Evolutionary conservation across 768 basidiomycete species (phyloP).

Genomic region (Mrakia blollopis): DNA sequence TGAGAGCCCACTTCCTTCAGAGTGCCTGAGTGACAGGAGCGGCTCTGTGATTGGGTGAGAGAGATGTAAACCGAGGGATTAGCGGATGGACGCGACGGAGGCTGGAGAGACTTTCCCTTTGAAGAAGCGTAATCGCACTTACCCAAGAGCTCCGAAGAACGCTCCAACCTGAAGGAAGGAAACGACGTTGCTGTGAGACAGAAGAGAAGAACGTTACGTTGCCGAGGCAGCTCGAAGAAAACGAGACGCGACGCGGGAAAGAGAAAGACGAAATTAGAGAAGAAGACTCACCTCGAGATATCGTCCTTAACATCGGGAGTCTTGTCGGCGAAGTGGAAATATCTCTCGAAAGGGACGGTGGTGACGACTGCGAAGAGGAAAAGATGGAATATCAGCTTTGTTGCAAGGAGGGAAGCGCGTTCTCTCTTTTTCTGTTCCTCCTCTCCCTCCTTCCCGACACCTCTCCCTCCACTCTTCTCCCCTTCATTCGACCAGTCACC

Average conservation of each 20-base stretch:
- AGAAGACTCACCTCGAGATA: constrained; percentile 63
- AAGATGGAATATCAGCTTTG: background rate
- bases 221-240: background rate
- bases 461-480: background rate
- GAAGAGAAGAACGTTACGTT: background rate
- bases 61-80: background rate
- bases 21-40: constrained; percentile 67
- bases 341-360: constrained; percentile 39
- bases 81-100: background rate
- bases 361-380: background rate
- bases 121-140: background rate
- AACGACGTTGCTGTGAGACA: background rate
- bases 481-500: too few relatives aligned
- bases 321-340: constrained; percentile 54
- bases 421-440: background rate
- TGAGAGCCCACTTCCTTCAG: constrained; percentile 44
- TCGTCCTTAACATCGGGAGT: constrained; percentile 59
- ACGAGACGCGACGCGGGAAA: background rate
- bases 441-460: background rate
- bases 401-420: background rate
- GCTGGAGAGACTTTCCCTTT: too few relatives aligned
- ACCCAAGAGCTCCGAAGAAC: constrained; percentile 72
- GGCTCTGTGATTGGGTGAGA: constrained; percentile 48
- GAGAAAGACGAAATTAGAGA: background rate
- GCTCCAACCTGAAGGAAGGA: constrained; percentile 38